These are phyloP conservation scores for Beta macrorhiza DNA, from an alignment of 179 eudicot species.

Conservation along the genomic window DNA sequence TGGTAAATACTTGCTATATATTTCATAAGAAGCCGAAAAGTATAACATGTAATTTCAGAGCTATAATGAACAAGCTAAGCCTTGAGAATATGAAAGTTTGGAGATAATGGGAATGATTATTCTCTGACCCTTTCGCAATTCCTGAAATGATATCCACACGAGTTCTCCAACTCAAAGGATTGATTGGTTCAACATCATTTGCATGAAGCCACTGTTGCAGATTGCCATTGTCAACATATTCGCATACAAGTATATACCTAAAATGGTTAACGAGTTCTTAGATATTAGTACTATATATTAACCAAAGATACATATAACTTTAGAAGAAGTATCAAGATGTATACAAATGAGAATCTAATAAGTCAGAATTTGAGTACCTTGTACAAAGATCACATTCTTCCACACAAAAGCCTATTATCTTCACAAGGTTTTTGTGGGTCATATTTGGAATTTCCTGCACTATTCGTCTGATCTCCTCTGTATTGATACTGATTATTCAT, in stretches of 20 bases:
- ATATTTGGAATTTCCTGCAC: slow-evolving; percentile 38
- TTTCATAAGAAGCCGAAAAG: no score
- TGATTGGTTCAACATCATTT: slow-evolving; percentile 23
- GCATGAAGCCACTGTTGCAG: slow-evolving; percentile 54
- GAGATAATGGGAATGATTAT: background rate
- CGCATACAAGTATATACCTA: slow-evolving; percentile 40
- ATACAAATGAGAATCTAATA: background rate
- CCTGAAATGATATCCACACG: slow-evolving; percentile 48
- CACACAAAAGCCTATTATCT: slow-evolving; percentile 42
- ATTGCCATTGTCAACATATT: slow-evolving; percentile 49
- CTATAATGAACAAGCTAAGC: no score
- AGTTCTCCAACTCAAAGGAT: slow-evolving; percentile 43
- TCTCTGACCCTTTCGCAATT: slow-evolving; percentile 49
- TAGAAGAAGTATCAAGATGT: no score
- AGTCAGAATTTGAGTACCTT: background rate
- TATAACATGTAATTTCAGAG: no score
- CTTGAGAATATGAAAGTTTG: background rate
- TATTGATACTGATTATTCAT: slow-evolving; percentile 27
- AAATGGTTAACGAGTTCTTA: background rate
- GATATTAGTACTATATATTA: no score
- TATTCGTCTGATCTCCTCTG: slow-evolving; percentile 30
- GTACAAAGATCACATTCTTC: slow-evolving; percentile 23
- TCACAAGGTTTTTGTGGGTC: slow-evolving; percentile 45
- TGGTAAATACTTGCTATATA: no score
- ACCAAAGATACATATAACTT: no score